phyloP scores from a whole-genome alignment of 108 stramenopile genomes.

The Skeletonema grethae region DNA sequence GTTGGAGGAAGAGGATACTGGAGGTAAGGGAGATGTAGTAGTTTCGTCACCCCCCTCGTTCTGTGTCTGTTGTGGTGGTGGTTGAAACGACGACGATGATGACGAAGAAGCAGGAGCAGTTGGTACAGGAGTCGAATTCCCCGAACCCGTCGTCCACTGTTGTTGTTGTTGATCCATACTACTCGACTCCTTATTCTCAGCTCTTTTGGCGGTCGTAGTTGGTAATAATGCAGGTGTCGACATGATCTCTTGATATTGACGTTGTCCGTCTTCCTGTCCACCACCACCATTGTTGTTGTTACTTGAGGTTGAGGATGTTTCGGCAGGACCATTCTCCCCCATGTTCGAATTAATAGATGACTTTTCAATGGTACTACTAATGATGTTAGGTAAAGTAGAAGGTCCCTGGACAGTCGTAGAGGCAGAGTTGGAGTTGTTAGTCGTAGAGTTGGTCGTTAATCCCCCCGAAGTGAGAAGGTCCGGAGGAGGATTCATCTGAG shows the following conservation, averaged over 20 bases:
- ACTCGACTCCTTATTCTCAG: no score
- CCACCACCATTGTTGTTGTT: not conserved
- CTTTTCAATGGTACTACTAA: not conserved
- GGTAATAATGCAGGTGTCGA: not conserved
- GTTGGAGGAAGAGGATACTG: not conserved
- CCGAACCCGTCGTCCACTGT: not conserved
- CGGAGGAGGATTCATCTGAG: not conserved
- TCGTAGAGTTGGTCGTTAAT: not conserved
- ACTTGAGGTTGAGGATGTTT: not conserved
- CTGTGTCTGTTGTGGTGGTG: not conserved
- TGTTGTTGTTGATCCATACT: not conserved
- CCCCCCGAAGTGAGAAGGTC: not conserved
- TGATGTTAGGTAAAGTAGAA: no score
- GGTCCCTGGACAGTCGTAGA: not conserved
- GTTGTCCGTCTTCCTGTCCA: not conserved
- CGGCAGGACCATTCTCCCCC: not conserved
- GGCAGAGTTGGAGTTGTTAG: not conserved
- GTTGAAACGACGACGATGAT: not conserved
- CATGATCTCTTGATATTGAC: slow-evolving; percentile 5
- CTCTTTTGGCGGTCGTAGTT: not conserved
- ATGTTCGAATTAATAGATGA: not conserved
- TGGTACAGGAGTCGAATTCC: not conserved
- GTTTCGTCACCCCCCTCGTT: not conserved
- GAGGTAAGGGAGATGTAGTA: not conserved
- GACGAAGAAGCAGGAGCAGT: not conserved